Percentiles rank a stretch among this genome's conserved stretches.
phyloP scores from a whole-genome alignment of 163 green algal genomes.

The Volvox carteri region DNA sequence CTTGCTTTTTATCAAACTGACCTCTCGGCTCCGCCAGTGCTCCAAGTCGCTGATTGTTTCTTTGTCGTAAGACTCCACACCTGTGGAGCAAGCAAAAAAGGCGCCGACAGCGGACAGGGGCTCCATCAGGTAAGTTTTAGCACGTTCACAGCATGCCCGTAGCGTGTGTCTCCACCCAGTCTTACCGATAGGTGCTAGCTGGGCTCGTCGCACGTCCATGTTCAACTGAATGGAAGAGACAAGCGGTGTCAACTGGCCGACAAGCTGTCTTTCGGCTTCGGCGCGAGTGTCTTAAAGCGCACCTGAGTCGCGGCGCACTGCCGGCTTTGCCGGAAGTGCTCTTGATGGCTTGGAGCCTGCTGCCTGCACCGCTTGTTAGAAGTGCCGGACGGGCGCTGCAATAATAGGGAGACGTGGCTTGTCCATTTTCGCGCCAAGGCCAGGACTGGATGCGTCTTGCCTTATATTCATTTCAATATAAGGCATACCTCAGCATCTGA shows the following conservation, averaged over 20 bases:
- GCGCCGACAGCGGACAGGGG: no score
- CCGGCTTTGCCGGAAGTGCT: neutral
- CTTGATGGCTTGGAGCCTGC: neutral
- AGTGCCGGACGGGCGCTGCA: neutral
- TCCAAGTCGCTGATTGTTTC: slow-evolving; percentile 8
- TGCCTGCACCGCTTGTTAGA: slow-evolving; percentile 8
- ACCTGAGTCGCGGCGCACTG: neutral
- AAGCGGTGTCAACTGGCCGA: no score
- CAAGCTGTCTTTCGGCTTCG: no score
- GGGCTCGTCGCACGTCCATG: neutral
- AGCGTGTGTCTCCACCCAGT: neutral
- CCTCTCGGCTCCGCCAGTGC: slow-evolving; percentile 33
- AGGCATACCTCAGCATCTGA: neutral
- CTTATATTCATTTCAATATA: no score
- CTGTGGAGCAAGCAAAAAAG: neutral
- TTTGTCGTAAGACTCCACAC: neutral
- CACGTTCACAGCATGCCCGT: no score
- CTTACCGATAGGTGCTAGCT: slow-evolving; percentile 36
- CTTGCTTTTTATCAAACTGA: no score
- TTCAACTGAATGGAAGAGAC: no score
- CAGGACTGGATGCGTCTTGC: no score
- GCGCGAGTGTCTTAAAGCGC: neutral
- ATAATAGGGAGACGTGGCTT: neutral
- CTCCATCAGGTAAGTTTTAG: no score
- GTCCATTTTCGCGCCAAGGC: slow-evolving; percentile 5